These are phyloP conservation scores for Boletus sp. DNA, from an alignment of 768 basidiomycete species.

Conservation along the genomic window DNA sequence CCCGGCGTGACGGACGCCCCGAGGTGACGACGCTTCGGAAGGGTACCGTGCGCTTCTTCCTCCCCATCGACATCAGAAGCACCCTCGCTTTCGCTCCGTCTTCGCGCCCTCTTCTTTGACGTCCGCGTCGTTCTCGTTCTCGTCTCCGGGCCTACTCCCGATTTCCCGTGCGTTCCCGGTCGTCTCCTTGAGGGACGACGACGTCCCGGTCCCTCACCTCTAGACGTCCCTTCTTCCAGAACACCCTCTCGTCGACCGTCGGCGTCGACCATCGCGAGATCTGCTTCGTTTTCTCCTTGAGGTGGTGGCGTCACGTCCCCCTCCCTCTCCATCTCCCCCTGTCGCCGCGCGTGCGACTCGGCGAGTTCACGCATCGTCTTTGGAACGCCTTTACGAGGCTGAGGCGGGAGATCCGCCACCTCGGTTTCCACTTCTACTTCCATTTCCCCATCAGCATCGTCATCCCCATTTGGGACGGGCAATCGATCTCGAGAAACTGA, in stretches of 20 bases:
- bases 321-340: not conserved
- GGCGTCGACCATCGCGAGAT: not conserved
- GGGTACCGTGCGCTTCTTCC: constrained; percentile 10
- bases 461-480: constrained; percentile 7
- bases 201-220: constrained; percentile 9
- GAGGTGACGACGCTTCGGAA: constrained; percentile 33
- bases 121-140: constrained; percentile 11
- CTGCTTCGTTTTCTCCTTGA: constrained; percentile 7
- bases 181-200: constrained; percentile 5
- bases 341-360: constrained; percentile 29
- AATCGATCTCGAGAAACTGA: constrained; percentile 7
- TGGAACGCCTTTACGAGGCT: constrained; percentile 30
- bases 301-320: constrained; percentile 22
- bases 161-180: not conserved
- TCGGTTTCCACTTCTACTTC: constrained; percentile 18
- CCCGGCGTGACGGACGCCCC: constrained; percentile 13
- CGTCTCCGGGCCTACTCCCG: not conserved
- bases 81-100: constrained; percentile 21
- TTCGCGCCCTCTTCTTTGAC: constrained; percentile 26
- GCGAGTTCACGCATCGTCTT: constrained; percentile 69
- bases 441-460: not conserved
- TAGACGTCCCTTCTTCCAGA: constrained; percentile 1
- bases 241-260: not conserved
- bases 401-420: constrained; percentile 11
- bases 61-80: constrained; percentile 24